Percentiles rank a stretch among this genome's conserved stretches.
These are phyloP conservation scores for Tarenaya hassleriana DNA, from an alignment of 345 rosid genomes.

Conservation along the genomic window DNA sequence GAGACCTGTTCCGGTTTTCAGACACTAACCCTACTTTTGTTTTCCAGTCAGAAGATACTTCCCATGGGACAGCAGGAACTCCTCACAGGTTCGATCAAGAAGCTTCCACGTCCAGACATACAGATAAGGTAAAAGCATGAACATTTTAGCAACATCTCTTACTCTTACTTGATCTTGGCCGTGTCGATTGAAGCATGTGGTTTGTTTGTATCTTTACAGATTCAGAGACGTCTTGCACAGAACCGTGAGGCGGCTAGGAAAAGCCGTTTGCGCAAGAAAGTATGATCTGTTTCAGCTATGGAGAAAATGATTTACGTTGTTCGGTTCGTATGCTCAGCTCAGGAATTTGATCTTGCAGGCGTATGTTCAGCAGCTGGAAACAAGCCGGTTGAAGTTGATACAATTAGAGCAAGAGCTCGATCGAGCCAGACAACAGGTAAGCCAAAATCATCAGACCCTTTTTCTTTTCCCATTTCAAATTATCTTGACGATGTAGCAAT, in stretches of 20 bases:
- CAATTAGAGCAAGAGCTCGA: slow-evolving; percentile 86
- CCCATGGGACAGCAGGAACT: slow-evolving; percentile 54
- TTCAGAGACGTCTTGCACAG: slow-evolving; percentile 92
- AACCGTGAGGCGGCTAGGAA: slow-evolving; percentile 99
- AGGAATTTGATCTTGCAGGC: slow-evolving; percentile 45
- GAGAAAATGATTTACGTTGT: no score
- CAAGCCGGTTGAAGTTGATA: slow-evolving; percentile 73
- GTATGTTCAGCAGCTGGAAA: slow-evolving; percentile 91
- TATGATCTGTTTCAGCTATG: slow-evolving; percentile 8
- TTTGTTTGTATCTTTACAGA: slow-evolving; percentile 28
- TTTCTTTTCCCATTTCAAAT: background rate
- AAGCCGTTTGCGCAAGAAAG: slow-evolving; percentile 95
- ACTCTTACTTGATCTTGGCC: background rate
- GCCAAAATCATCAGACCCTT: background rate
- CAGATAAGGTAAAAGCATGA: slow-evolving; percentile 50
- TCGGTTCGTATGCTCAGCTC: slow-evolving; percentile 13
- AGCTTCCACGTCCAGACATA: slow-evolving; percentile 48
- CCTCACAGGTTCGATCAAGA: slow-evolving; percentile 71
- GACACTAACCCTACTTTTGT: slow-evolving; percentile 8
- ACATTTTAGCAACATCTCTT: background rate
- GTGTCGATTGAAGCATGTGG: background rate
- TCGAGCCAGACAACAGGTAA: slow-evolving; percentile 54
- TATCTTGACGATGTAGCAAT: background rate
- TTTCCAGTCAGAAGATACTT: slow-evolving; percentile 82
- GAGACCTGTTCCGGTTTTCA: slow-evolving; percentile 1